These are phyloP conservation scores for Fraxinus xanthoxyloides DNA, from an alignment of 305 asterid genomes.

Conservation along the genomic window DNA sequence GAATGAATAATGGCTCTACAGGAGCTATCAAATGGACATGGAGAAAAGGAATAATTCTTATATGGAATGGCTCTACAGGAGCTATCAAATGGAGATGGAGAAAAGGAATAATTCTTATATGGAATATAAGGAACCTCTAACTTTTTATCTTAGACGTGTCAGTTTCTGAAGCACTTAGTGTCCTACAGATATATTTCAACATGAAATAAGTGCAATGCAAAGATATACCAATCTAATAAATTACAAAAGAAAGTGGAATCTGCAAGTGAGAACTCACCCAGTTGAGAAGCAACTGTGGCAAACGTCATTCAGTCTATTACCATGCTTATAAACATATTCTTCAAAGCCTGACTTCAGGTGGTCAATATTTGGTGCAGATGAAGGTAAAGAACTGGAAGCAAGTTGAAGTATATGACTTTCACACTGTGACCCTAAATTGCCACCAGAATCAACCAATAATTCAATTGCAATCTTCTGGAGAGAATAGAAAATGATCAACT, in stretches of 20 bases:
- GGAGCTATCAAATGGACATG: conserved; percentile 1
- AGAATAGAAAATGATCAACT: conserved; percentile 22
- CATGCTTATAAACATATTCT: conserved; percentile 68
- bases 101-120: background rate
- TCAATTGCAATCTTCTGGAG: conserved; percentile 76
- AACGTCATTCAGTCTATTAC: conserved; percentile 43
- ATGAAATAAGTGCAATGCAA: background rate
- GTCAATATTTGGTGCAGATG: conserved; percentile 44
- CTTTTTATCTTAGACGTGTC: background rate
- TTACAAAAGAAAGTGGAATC: conserved; percentile 17
- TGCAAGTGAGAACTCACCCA: conserved; percentile 43
- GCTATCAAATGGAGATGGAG: background rate
- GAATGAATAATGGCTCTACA: background rate
- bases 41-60: background rate
- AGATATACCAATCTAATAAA: background rate
- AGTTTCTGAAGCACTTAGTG: background rate
- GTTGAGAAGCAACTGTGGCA: conserved; percentile 60
- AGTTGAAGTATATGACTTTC: conserved; percentile 39
- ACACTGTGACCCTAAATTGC: conserved; percentile 33
- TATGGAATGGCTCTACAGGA: conserved; percentile 1
- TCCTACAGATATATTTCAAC: background rate
- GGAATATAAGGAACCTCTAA: background rate
- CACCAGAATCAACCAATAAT: conserved; percentile 49
- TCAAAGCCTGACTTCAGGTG: conserved; percentile 61
- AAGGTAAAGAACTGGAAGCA: conserved; percentile 39